Percentiles rank a stretch among this genome's conserved stretches.
Conservation (phyloP, 2,329 filamentous ascomycete species). For the Hymenoscyphus repandus region DNA sequence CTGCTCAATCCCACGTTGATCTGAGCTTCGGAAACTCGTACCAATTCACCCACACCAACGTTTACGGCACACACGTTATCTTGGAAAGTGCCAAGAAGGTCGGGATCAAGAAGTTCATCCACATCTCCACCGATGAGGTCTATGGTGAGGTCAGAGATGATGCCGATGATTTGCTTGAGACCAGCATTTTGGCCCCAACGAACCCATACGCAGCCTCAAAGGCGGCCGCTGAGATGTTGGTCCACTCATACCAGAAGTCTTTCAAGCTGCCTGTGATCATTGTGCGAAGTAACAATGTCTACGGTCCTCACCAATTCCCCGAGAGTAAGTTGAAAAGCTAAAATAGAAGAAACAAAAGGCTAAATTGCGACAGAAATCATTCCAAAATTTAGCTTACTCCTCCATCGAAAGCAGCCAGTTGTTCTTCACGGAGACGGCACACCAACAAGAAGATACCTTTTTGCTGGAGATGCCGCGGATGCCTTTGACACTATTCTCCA, state of each 20-base stretch:
- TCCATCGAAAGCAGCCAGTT: constrained; percentile 61
- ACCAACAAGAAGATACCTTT: constrained; percentile 71
- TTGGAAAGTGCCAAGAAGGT: constrained; percentile 71
- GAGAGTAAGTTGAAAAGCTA: constrained; percentile 57
- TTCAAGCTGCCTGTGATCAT: constrained; percentile 78
- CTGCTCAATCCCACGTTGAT: constrained; percentile 81
- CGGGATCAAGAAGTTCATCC: constrained; percentile 67
- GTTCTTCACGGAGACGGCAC: constrained; percentile 73
- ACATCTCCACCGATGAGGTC: constrained; percentile 81
- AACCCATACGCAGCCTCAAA: constrained; percentile 81
- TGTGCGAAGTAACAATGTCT: constrained; percentile 79
- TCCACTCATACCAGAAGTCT: constrained; percentile 80
- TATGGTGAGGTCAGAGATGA: constrained; percentile 74
- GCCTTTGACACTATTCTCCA: constrained; percentile 82
- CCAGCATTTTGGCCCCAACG: constrained; percentile 69
- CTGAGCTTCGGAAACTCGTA: constrained; percentile 79
- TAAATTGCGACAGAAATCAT: constrained; percentile 61
- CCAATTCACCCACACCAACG: constrained; percentile 75
- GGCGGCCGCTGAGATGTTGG: constrained; percentile 77
- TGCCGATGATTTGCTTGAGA: constrained; percentile 66
- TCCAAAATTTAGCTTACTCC: constrained; percentile 71
- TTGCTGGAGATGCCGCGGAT: constrained; percentile 72
- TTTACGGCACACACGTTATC: constrained; percentile 78
- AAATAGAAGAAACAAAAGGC: not conserved
- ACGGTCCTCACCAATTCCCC: constrained; percentile 77